phyloP scores from a whole-genome alignment of 495 filamentous ascomycete species.

The Talaromyces adpressus region DNA sequence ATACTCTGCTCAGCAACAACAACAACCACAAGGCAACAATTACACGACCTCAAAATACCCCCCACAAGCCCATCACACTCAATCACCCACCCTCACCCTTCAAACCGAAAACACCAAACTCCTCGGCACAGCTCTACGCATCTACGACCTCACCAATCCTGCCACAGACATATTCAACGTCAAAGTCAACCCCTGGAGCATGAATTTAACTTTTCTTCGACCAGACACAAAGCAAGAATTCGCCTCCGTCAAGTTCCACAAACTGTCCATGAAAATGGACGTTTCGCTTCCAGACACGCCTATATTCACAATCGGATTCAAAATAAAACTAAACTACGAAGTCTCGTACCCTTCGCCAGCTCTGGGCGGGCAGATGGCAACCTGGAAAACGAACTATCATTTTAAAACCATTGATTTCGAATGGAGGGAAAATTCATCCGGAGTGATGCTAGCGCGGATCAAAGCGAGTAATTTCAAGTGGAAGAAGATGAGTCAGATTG shows the following conservation, averaged over 20 bases:
- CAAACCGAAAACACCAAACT: conserved; percentile 3
- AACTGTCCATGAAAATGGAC: neutral
- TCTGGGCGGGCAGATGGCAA: neutral
- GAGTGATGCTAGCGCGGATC: neutral
- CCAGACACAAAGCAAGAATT: neutral
- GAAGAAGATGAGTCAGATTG: conserved; percentile 1
- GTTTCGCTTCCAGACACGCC: neutral
- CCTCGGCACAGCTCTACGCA: neutral
- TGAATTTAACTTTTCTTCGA: neutral
- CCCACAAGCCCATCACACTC: neutral
- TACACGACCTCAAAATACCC: neutral
- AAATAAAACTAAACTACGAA: neutral
- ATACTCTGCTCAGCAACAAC: neutral
- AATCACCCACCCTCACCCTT: neutral
- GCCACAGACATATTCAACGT: neutral
- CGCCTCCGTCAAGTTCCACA: neutral
- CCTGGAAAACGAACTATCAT: neutral
- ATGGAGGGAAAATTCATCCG: neutral
- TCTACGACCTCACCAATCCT: neutral
- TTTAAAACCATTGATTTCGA: neutral
- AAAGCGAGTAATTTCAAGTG: neutral
- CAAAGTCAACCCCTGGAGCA: neutral
- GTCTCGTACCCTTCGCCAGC: neutral
- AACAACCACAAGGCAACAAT: neutral
- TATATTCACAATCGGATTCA: neutral